These are phyloP conservation scores for Leishmania mexicana DNA, from an alignment of 208 protist genomes.

Conservation along the genomic window DNA sequence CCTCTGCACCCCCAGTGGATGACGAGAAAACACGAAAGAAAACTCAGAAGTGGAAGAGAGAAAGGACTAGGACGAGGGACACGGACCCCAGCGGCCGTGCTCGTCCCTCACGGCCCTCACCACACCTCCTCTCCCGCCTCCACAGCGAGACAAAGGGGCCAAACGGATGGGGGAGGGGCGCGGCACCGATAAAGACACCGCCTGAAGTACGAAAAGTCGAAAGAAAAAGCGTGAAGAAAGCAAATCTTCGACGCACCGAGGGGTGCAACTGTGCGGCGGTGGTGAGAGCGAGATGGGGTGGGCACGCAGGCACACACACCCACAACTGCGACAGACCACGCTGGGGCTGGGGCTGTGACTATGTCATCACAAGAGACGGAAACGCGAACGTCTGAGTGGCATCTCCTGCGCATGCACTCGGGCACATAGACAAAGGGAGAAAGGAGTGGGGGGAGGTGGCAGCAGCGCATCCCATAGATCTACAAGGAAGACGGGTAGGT, in stretches of 20 bases:
- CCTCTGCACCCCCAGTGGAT: no score
- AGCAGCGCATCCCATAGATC: neutral
- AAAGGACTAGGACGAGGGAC: no score
- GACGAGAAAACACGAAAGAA: no score
- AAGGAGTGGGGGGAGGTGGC: neutral
- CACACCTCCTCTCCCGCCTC: no score
- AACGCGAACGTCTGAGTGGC: neutral
- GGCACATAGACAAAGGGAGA: neutral
- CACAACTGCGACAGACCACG: neutral
- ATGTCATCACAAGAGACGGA: neutral
- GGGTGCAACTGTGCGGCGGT: neutral
- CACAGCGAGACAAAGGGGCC: no score
- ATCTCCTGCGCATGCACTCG: neutral
- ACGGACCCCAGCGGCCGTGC: no score
- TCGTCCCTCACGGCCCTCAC: no score
- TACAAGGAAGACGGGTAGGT: neutral
- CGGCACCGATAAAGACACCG: neutral
- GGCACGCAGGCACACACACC: neutral
- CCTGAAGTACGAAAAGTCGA: neutral
- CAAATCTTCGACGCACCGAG: neutral
- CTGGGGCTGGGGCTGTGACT: neutral
- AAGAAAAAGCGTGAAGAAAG: neutral
- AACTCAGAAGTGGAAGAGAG: neutral
- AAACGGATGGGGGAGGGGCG: neutral
- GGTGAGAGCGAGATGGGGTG: neutral